Conservation (phyloP, 2,329 filamentous ascomycete species). For the Colletotrichum truncatum region DNA sequence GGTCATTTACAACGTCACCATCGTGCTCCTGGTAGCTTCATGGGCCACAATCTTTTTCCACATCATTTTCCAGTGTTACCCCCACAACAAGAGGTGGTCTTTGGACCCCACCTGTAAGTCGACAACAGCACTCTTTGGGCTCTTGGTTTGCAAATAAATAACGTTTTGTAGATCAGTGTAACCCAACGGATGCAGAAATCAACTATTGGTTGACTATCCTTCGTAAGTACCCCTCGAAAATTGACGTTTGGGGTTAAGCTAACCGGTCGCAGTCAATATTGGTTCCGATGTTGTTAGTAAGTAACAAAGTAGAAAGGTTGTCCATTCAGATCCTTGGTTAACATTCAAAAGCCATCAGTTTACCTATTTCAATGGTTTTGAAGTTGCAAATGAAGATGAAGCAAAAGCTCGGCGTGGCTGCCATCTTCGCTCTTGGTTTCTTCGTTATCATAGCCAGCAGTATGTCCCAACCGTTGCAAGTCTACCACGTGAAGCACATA, state of each 20-base stretch:
- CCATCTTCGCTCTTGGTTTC: slow-evolving; percentile 42
- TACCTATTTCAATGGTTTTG: slow-evolving; percentile 46
- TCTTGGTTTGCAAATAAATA: not conserved
- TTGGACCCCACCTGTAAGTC: slow-evolving; percentile 35
- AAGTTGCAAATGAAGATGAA: slow-evolving; percentile 43
- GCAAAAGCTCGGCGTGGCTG: slow-evolving; percentile 42
- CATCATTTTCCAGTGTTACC: slow-evolving; percentile 49
- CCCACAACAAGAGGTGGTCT: slow-evolving; percentile 42
- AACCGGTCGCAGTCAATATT: not conserved
- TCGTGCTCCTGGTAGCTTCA: slow-evolving; percentile 40
- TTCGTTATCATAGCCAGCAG: slow-evolving; percentile 42
- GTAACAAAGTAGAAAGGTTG: not conserved
- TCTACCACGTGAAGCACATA: accelerated
- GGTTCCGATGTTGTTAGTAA: slow-evolving; percentile 7
- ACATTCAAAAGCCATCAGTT: slow-evolving; percentile 36
- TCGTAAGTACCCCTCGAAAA: not conserved
- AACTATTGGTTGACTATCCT: slow-evolving; percentile 32
- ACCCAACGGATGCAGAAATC: slow-evolving; percentile 22
- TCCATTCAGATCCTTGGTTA: not conserved
- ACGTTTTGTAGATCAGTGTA: slow-evolving; percentile 21
- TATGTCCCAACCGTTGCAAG: not conserved
- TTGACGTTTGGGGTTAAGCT: not conserved
- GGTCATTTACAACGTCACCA: slow-evolving; percentile 45
- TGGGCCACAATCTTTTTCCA: slow-evolving; percentile 47
- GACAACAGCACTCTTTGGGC: too few relatives aligned